Evolutionary conservation across 371 early-diverging fungal species (phyloP).

Genomic region (Parasitella parasitica): DNA sequence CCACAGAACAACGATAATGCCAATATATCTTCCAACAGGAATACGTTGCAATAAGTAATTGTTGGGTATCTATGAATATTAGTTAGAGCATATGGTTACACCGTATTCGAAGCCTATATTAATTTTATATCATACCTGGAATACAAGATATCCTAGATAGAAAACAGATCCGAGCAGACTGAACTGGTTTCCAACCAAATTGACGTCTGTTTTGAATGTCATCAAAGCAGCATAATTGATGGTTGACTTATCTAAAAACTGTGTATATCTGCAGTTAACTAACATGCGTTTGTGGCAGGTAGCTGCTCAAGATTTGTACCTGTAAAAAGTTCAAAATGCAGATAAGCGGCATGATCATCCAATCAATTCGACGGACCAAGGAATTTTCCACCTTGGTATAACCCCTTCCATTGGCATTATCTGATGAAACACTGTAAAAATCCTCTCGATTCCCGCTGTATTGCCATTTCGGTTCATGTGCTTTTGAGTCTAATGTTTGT

Average conservation of each 20-base stretch:
- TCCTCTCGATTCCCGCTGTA: constrained; percentile 23
- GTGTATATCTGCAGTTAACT: not conserved
- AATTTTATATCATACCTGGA: too few species aligned
- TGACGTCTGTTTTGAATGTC: constrained; percentile 28
- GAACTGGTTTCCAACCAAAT: constrained; percentile 27
- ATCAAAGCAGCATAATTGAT: constrained; percentile 39
- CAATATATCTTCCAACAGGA: constrained; percentile 35
- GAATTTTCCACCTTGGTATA: constrained; percentile 37
- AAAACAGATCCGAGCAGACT: constrained; percentile 38
- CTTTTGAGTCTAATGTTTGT: not conserved
- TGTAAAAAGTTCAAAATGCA: constrained; percentile 41
- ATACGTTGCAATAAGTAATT: constrained; percentile 40
- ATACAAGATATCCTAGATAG: constrained; percentile 39
- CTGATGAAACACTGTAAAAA: constrained; percentile 9
- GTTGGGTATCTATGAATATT: constrained; percentile 33
- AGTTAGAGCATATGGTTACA: not conserved
- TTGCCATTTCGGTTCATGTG: constrained; percentile 16
- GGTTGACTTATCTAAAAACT: constrained; percentile 48
- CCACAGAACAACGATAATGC: constrained; percentile 35
- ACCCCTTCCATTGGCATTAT: constrained; percentile 5
- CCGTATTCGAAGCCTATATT: too few species aligned
- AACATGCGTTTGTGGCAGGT: not conserved
- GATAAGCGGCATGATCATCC: constrained; percentile 37
- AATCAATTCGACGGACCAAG: constrained; percentile 38
- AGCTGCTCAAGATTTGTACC: constrained; percentile 26